phyloP scores from a whole-genome alignment of 768 basidiomycete genomes.

The Lentinula sp. region DNA sequence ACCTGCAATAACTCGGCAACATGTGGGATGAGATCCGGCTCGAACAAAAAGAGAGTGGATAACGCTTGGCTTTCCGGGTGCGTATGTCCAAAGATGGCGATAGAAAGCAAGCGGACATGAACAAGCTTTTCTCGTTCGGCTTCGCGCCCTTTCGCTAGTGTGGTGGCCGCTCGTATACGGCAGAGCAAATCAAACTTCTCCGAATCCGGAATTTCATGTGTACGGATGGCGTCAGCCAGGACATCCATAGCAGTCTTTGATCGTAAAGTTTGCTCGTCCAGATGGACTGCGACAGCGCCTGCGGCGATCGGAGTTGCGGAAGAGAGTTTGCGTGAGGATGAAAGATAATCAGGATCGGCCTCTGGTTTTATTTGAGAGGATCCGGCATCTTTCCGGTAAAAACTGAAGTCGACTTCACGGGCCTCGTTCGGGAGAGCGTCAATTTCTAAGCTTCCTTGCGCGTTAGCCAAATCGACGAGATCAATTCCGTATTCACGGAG shows the following conservation, averaged over 20 bases:
- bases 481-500: slow-evolving; percentile 76
- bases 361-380: slow-evolving; percentile 43
- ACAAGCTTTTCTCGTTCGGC: slow-evolving; percentile 75
- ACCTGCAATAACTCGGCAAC: slow-evolving; percentile 86
- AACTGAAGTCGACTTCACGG: slow-evolving; percentile 75
- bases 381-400: slow-evolving; percentile 58
- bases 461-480: slow-evolving; percentile 64
- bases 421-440: slow-evolving; percentile 66
- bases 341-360: slow-evolving; percentile 33
- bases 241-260: slow-evolving; percentile 68
- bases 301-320: slow-evolving; percentile 26
- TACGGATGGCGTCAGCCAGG: slow-evolving; percentile 66
- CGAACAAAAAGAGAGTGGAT: slow-evolving; percentile 84
- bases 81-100: slow-evolving; percentile 89
- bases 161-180: slow-evolving; percentile 76
- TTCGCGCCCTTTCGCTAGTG: slow-evolving; percentile 51
- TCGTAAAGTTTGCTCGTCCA: slow-evolving; percentile 55
- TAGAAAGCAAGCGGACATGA: slow-evolving; percentile 74
- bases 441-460: slow-evolving; percentile 44
- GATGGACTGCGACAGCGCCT: slow-evolving; percentile 55
- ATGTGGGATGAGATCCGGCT: slow-evolving; percentile 87
- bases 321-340: slow-evolving; percentile 43
- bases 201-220: slow-evolving; percentile 63
- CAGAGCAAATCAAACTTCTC: slow-evolving; percentile 88
- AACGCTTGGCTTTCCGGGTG: slow-evolving; percentile 74